phyloP scores from a whole-genome alignment of 495 filamentous ascomycete species.

The Jackrogersella minutella region DNA sequence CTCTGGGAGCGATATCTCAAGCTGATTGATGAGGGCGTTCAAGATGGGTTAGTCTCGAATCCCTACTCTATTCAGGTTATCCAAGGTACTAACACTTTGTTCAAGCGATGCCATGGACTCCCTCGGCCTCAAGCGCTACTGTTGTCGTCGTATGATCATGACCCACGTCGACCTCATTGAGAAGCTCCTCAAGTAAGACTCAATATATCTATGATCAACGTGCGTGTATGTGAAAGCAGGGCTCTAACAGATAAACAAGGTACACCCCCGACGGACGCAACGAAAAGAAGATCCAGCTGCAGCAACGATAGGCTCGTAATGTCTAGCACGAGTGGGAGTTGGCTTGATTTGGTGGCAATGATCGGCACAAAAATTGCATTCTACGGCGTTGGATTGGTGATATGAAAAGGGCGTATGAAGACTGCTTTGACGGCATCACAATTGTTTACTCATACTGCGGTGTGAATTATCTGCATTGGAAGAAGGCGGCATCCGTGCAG shows the following conservation, averaged over 20 bases:
- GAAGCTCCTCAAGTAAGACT: conserved; percentile 88
- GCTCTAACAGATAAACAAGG: conserved; percentile 42
- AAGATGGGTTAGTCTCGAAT: conserved; percentile 71
- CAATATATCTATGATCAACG: neutral
- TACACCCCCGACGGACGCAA: conserved; percentile 63
- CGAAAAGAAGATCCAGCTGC: conserved; percentile 57
- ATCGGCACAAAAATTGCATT: conserved; percentile 37
- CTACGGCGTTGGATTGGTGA: conserved; percentile 40
- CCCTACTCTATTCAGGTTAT: neutral
- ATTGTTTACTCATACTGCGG: conserved; percentile 14
- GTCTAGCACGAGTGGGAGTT: neutral
- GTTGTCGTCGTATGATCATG: conserved; percentile 98
- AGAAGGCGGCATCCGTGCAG: neutral
- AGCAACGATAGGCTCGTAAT: conserved; percentile 14
- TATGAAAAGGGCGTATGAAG: conserved; percentile 35
- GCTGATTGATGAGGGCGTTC: conserved; percentile 77
- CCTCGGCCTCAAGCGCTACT: conserved; percentile 92
- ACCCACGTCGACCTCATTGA: conserved; percentile 99
- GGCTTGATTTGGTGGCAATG: conserved; percentile 4
- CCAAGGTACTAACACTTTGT: conserved; percentile 27
- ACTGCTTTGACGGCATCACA: conserved; percentile 3
- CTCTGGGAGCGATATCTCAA: conserved; percentile 94
- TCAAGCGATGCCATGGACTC: conserved; percentile 89
- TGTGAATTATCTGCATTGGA: conserved; percentile 13
- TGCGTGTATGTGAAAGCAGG: neutral